These are phyloP conservation scores for Rhizomucor pusillus DNA, from an alignment of 371 early-diverging fungal genomes.

Conservation along the genomic window DNA sequence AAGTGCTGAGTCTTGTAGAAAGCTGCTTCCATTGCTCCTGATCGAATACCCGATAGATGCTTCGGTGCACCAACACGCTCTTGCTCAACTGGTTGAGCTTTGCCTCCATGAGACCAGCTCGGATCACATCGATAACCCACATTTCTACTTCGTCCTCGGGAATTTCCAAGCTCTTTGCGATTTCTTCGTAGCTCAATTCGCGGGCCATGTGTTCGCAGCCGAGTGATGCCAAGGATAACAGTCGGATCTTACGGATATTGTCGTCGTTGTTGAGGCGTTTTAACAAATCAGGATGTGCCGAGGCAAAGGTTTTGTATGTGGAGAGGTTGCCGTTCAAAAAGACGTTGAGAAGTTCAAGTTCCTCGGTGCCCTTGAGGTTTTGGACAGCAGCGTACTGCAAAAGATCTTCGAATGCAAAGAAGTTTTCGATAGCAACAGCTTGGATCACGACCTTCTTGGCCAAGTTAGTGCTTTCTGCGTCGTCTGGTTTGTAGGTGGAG, in stretches of 20 bases:
- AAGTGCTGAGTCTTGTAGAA: conserved; percentile 65
- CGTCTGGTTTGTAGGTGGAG: conserved; percentile 41
- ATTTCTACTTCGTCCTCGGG: conserved; percentile 83
- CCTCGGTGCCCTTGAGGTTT: conserved; percentile 57
- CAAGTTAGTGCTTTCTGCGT: conserved; percentile 29
- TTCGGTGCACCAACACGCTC: conserved; percentile 72
- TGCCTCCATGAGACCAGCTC: conserved; percentile 91
- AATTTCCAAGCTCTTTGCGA: conserved; percentile 76
- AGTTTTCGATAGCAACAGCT: conserved; percentile 70
- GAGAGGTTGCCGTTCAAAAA: conserved; percentile 71
- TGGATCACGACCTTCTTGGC: conserved; percentile 60
- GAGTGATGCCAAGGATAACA: conserved; percentile 80
- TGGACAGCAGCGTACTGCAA: conserved; percentile 70
- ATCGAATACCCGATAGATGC: conserved; percentile 85
- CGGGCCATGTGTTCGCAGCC: conserved; percentile 72
- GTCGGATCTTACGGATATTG: conserved; percentile 77
- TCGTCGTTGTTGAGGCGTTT: conserved; percentile 59
- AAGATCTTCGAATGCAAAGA: conserved; percentile 82
- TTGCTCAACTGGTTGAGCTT: conserved; percentile 89
- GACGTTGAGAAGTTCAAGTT: conserved; percentile 70
- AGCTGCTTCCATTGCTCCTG: conserved; percentile 80
- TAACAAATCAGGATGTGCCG: conserved; percentile 48
- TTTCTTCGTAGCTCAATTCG: conserved; percentile 69
- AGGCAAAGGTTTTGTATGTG: conserved; percentile 64
- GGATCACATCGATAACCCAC: conserved; percentile 92